Evolutionary conservation across 2,329 filamentous ascomycete species (phyloP), one percentile per base, ranked within the genome.

Genomic region (Fusarium mangiferae): DNA sequence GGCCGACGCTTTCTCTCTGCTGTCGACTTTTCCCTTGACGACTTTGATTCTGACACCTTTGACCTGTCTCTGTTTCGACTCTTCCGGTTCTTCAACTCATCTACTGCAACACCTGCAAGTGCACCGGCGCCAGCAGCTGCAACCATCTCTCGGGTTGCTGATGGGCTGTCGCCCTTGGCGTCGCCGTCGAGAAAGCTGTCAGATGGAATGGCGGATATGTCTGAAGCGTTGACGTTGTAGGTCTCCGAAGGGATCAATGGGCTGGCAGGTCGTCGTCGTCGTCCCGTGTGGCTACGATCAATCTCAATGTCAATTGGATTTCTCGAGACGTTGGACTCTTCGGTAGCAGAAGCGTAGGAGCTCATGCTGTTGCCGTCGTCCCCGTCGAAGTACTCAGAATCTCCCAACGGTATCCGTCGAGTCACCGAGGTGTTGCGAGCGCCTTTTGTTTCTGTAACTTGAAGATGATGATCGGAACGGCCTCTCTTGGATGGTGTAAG

Each of bases 261-360:
- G 73, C 87, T 98, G 83, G 89, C 93, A 86, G 86, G 87, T 70
- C 87, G 88, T 81, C 87, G 91, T 80, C 87, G 85, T 73, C 86
- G 55, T 58, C 35, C 51, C 28, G 55, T 85, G 64, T 83, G 84
- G 73, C 87, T 85, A 56, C 90, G 88, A 78, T 95, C 89, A 72
- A 98, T 94, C 81, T 98, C 96, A 69, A 98, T 93, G 80, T 98
- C 95, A 73, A 98, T 91, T 41, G 95, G 95, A 60, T 93, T 92
- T 61, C 89, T 87, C 38, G 90, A 91, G 65, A 95, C 88, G 82
- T 92, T 95, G 73, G 93, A 96, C 81, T 93, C 94, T 80, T 94
- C 93, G 13, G 91, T 93, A 24, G 89, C 91, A 58, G 94, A 96
- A 39, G 92, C 93, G 80, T 93, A 93, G 42, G 94, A 96, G 75